Evolutionary conservation across 2,329 filamentous ascomycete species (phyloP), one percentile per base, ranked within the genome.

Genomic region (Rutstroemia sp.): DNA sequence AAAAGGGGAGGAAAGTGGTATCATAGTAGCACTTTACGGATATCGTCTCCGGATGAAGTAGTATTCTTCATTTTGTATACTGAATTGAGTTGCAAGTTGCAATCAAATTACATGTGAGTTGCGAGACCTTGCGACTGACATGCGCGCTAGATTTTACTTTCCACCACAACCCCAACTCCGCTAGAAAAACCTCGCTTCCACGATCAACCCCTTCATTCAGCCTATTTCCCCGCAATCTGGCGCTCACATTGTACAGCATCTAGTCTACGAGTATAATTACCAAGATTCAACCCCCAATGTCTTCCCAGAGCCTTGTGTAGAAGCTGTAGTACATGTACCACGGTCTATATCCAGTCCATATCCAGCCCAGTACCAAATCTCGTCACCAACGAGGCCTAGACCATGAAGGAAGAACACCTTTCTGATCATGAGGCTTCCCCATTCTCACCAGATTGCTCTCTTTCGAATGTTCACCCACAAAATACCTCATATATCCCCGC

Each of bases 171-270:
- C 27, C 10, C 27, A 10, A 30, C 27, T 30, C 27, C 27, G 27
- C 23, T 30, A 10, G 8, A 9, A 30, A 8, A 9, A 1, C 27
- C 27, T 30, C 27, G 27, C 27, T 30, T 30, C 27, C 27, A 30
- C 27, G 10, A 9, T 30, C 27, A 30, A 7, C 27, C 27, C 6
- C 27, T 30, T 30, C 34, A 23, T 45, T 44, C 17, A 54, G 52
- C 8, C 52, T 49, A 2, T 34, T 36, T 30, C 17, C 52, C 45
- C 45, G 25, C 45, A 42, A 49, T 54, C 52, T 54, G 16, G 45
- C 42, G n/a, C 49, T 50, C 25, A 27, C 17, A 49, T 25, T 8
- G 45, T 23, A 49, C 52, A 50, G 45, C 25, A 54, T 54, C 23
- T 49, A 38, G 21, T 49, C 9, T 45, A 23, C n/a, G 5, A 9